Conservation (phyloP, 352 stramenopile genomes). For the Pythium myriotylum region DNA sequence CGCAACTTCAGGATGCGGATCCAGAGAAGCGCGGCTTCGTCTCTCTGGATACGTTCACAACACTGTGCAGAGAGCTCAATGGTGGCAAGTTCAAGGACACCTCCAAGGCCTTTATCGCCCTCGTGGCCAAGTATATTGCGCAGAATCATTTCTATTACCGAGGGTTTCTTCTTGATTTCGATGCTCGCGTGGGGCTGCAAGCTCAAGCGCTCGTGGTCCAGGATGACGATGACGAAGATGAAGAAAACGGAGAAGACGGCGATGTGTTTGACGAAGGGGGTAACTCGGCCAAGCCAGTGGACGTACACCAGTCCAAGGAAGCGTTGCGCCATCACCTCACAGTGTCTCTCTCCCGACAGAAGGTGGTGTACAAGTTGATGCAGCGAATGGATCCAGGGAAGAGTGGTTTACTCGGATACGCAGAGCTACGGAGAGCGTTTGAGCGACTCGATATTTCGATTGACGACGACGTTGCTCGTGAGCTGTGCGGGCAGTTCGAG, state of each 20-base stretch:
- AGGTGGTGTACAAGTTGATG: constrained; percentile 63
- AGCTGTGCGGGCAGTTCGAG: constrained; percentile 50
- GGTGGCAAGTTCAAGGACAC: constrained; percentile 39
- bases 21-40: constrained; percentile 58
- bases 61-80: constrained; percentile 44
- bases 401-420: constrained; percentile 54
- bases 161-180: constrained; percentile 68
- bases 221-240: constrained; percentile 42
- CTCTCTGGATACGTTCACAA: constrained; percentile 38
- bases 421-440: constrained; percentile 60
- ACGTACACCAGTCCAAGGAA: constrained; percentile 51
- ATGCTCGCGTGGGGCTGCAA: constrained; percentile 49
- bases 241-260: not conserved
- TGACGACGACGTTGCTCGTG: constrained; percentile 40
- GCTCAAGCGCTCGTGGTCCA: constrained; percentile 59
- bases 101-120: constrained; percentile 30
- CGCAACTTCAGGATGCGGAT: constrained; percentile 41
- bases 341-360: constrained; percentile 42
- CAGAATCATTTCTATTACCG: constrained; percentile 70
- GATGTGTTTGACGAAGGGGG: constrained; percentile 29
- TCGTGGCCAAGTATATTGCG: constrained; percentile 56
- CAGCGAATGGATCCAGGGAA: constrained; percentile 58
- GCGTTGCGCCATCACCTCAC: constrained; percentile 60
- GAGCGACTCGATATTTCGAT: constrained; percentile 57
- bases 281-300: constrained; percentile 22